A percentile compares a stretch with the other conserved stretches of the same genome.
Conservation (phyloP, 1,139 yeast species). For the Protomyces inouyei region DNA sequence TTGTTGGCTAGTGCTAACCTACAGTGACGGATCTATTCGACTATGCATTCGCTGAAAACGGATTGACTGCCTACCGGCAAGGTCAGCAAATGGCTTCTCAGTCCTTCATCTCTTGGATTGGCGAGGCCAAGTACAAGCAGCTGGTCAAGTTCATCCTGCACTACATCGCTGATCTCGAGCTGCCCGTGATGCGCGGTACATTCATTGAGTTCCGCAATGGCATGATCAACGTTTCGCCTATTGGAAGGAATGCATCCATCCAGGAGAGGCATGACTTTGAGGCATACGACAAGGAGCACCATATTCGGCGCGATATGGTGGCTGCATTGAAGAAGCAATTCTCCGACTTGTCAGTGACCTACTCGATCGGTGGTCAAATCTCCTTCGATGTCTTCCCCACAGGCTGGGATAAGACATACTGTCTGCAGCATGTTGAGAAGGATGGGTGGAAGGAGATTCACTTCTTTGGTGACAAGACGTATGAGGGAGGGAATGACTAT, state of each 20-base stretch:
- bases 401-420: conserved; percentile 99
- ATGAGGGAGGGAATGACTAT: conserved; percentile 95
- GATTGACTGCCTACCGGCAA: conserved; percentile 90
- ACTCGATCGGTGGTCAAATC: conserved; percentile 90
- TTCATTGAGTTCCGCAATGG: conserved; percentile 98
- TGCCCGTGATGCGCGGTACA: conserved; percentile 84
- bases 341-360: conserved; percentile 78
- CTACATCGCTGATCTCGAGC: conserved; percentile 77
- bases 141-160: conserved; percentile 77
- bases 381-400: conserved; percentile 99
- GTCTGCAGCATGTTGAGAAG: conserved; percentile 81
- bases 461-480: conserved; percentile 97
- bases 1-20: background rate
- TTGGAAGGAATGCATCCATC: conserved; percentile 96
- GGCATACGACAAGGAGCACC: conserved; percentile 68
- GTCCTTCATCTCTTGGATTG: conserved; percentile 90
- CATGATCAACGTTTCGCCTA: conserved; percentile 95
- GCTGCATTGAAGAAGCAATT: conserved; percentile 75
- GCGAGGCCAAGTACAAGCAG: conserved; percentile 88
- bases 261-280: conserved; percentile 91
- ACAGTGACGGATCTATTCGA: conserved; percentile 67
- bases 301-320: conserved; percentile 78
- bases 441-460: conserved; percentile 85
- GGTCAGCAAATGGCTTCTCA: conserved; percentile 76
- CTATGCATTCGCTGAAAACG: conserved; percentile 95